Evolutionary conservation across 1,284 basidiomycete genomes (phyloP).

Genomic region (Rhodotorula sp.): DNA sequence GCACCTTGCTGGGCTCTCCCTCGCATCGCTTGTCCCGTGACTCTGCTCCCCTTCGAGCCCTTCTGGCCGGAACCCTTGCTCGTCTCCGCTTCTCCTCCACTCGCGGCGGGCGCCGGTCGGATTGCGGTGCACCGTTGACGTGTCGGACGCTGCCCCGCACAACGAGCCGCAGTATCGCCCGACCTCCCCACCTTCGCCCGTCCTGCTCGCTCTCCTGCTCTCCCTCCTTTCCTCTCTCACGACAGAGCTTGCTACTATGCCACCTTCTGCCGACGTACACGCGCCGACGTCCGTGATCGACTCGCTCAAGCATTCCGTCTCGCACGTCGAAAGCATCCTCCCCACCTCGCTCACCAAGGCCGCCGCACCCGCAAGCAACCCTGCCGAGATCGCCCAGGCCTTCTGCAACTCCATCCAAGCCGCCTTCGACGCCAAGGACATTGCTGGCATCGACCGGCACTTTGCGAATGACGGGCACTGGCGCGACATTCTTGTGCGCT

Average conservation of each 20-base stretch:
- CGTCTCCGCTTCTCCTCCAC: too few species aligned
- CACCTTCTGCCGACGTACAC: conserved; percentile 19
- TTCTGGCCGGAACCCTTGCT: too few species aligned
- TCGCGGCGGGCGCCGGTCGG: too few species aligned
- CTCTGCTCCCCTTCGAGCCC: too few species aligned
- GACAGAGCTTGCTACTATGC: conserved; percentile 7
- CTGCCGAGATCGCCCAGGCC: conserved; percentile 50
- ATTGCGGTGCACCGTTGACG: too few species aligned
- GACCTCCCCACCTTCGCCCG: not conserved
- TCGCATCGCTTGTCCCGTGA: too few species aligned
- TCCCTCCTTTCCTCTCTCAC: not conserved
- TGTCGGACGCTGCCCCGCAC: not conserved
- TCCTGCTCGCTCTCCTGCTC: not conserved
- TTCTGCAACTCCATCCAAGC: conserved; percentile 59
- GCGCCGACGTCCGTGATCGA: conserved; percentile 15
- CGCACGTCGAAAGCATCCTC: conserved; percentile 15
- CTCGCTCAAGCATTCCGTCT: conserved; percentile 22
- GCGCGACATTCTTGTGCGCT: conserved; percentile 43
- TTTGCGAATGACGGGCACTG: conserved; percentile 41
- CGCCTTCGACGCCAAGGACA: conserved; percentile 52
- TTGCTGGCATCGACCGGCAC: conserved; percentile 41
- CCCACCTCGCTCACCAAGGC: not conserved
- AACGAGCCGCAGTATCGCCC: not conserved
- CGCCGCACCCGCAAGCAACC: conserved; percentile 15
- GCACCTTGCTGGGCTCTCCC: too few species aligned